Percentiles rank a stretch among this genome's conserved stretches.
Evolutionary conservation across 345 rosid species (phyloP).

Genomic region (Microcos paniculata): DNA sequence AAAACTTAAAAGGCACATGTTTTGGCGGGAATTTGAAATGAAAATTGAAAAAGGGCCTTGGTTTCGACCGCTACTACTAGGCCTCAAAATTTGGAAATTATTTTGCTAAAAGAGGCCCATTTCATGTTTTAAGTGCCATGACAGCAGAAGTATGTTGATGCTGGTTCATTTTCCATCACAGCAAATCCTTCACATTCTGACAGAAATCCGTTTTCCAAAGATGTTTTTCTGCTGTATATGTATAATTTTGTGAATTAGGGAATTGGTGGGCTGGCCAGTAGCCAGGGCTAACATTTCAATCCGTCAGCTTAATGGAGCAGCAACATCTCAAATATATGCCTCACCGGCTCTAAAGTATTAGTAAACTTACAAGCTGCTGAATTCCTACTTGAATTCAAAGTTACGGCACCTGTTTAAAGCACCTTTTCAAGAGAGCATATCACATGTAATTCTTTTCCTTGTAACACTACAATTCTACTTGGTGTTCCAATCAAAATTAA

Average conservation of each 20-base stretch:
- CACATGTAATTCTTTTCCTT: no score
- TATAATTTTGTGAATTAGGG: background rate
- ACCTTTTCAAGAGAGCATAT: no score
- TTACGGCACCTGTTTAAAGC: no score
- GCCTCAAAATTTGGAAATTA: no score
- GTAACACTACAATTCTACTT: no score
- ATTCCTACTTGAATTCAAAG: no score
- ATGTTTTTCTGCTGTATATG: background rate
- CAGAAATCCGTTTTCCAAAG: background rate
- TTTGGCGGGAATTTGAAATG: constrained; percentile 36
- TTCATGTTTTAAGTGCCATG: no score
- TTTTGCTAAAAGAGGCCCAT: no score
- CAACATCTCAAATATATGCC: background rate
- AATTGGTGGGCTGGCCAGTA: background rate
- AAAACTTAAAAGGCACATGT: background rate
- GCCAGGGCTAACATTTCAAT: background rate
- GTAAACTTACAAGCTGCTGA: background rate
- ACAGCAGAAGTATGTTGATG: background rate
- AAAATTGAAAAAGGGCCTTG: background rate
- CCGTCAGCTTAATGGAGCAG: background rate
- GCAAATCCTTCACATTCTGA: background rate
- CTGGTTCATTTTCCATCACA: background rate
- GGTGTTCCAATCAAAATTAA: no score
- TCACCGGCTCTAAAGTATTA: background rate
- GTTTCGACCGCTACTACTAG: background rate